Percentiles rank a stretch among this genome's conserved stretches.
phyloP scores from a whole-genome alignment of 2,329 filamentous ascomycete genomes.

The Colletotrichum eremochloae region DNA sequence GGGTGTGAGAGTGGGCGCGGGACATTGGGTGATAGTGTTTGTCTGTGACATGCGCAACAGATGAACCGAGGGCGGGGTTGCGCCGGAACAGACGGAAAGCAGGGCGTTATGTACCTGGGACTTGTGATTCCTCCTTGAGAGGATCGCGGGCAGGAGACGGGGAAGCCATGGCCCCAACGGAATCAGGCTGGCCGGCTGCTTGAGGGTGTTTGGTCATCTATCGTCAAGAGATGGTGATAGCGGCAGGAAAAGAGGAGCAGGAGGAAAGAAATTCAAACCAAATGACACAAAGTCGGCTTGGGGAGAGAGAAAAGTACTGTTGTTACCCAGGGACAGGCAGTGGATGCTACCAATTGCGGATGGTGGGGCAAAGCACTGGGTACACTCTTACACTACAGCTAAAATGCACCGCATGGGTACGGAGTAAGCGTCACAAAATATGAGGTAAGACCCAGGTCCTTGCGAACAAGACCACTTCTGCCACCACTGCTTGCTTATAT shows the following conservation, averaged over 20 bases:
- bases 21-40: conserved; percentile 24
- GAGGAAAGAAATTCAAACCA: conserved; percentile 39
- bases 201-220: not conserved
- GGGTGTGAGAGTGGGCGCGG: conserved; percentile 1
- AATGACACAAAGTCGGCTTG: conserved; percentile 34
- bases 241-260: conserved; percentile 29
- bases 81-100: conserved; percentile 40
- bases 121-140: conserved; percentile 20
- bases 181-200: not conserved
- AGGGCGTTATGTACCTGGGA: conserved; percentile 40
- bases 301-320: conserved; percentile 37
- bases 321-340: conserved; percentile 36
- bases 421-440: conserved; percentile 14
- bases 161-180: conserved; percentile 29
- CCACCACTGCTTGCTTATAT: not conserved
- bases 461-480: not conserved
- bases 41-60: conserved; percentile 41
- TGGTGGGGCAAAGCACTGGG: conserved; percentile 38
- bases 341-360: conserved; percentile 42
- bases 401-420: conserved; percentile 20
- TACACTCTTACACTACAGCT: conserved; percentile 9
- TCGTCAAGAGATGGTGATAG: conserved; percentile 4
- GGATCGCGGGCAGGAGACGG: conserved; percentile 30
- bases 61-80: conserved; percentile 43
- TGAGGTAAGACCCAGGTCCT: conserved; percentile 4